Conservation (phyloP, 192 early-diverging fungal genomes). For the Backusella sp. region DNA sequence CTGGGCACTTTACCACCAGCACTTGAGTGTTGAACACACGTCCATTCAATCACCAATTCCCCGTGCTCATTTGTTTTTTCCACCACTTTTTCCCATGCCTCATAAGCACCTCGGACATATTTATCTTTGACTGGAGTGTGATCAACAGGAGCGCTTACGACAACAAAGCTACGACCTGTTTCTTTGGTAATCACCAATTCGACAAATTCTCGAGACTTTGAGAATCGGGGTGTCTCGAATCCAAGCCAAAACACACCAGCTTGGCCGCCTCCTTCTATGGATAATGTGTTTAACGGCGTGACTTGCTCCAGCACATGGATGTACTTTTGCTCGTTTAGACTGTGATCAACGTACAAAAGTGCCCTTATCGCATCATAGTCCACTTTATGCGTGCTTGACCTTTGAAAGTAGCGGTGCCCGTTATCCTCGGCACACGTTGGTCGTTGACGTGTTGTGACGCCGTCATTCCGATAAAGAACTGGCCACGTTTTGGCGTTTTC, state of each 20-base stretch:
- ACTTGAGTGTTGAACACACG: neutral
- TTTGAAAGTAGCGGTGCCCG: neutral
- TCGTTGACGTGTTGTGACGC: neutral
- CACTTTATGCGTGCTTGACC: neutral
- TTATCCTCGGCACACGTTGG: neutral
- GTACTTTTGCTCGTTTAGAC: neutral
- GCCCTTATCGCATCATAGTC: neutral
- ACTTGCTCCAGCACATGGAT: neutral
- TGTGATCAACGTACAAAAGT: neutral
- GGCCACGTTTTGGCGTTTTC: neutral
- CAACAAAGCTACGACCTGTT: neutral
- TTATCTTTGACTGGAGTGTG: neutral
- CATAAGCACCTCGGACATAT: neutral
- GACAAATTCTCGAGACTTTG: neutral
- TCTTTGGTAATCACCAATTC: neutral
- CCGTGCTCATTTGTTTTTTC: neutral
- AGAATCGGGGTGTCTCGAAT: neutral
- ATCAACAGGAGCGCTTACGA: neutral
- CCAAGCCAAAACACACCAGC: slow-evolving; percentile 1
- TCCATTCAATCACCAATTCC: neutral
- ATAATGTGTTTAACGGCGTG: neutral
- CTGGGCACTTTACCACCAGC: neutral
- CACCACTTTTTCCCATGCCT: neutral
- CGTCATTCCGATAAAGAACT: neutral
- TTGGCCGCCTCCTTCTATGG: neutral